These are phyloP conservation scores for Wickerhamomyces tratensis DNA, from an alignment of 805 yeast species.

Conservation along the genomic window DNA sequence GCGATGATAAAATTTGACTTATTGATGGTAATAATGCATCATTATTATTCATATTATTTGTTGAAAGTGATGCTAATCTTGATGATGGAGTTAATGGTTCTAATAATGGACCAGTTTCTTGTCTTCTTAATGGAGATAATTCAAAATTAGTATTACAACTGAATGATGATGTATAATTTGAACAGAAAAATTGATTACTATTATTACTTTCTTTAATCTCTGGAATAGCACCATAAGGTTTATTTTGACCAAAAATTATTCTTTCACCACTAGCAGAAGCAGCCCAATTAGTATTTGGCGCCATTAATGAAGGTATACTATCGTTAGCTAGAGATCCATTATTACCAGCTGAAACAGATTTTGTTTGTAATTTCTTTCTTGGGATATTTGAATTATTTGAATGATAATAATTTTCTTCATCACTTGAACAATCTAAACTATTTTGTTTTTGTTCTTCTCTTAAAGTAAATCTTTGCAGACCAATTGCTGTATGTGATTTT, in stretches of 20 bases:
- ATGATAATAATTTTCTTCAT: conserved; percentile 6
- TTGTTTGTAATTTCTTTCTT: conserved; percentile 12
- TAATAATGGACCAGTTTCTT: conserved; percentile 54
- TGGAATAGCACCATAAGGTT: conserved; percentile 8
- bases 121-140: conserved; percentile 46
- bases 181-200: not conserved
- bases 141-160: conserved; percentile 59
- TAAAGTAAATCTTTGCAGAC: conserved; percentile 13
- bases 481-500: conserved; percentile 19
- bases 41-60: not conserved
- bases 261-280: conserved; percentile 32
- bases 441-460: conserved; percentile 1
- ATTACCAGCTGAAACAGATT: conserved; percentile 10
- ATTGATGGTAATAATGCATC: not conserved
- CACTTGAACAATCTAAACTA: conserved; percentile 5
- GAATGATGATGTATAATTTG: conserved; percentile 54
- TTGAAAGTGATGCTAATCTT: conserved; percentile 9
- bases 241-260: conserved; percentile 20
- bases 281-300: conserved; percentile 30
- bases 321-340: conserved; percentile 7
- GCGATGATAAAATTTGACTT: no score
- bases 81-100: conserved; percentile 55
- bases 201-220: conserved; percentile 3
- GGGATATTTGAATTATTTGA: conserved; percentile 3
- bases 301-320: conserved; percentile 25